phyloP scores from a whole-genome alignment of 2,329 filamentous ascomycete genomes.

The Parastagonospora nodorum region DNA sequence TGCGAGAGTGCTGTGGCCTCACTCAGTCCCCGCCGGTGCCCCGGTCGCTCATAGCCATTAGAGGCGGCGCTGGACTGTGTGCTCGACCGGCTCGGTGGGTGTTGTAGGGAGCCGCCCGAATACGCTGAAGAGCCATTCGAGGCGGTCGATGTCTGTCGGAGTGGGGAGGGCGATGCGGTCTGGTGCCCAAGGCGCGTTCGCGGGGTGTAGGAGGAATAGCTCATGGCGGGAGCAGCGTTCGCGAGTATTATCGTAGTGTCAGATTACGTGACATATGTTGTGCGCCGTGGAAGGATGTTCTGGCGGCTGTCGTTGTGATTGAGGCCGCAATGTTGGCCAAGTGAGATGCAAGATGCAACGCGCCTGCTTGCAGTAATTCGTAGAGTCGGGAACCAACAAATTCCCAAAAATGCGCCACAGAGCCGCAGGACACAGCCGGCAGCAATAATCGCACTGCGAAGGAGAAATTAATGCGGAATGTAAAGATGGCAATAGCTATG shows the following conservation, averaged over 20 bases:
- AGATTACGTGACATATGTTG: slow-evolving; percentile 37
- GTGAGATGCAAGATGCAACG: slow-evolving; percentile 23
- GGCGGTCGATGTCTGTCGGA: slow-evolving; percentile 70
- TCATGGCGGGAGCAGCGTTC: slow-evolving; percentile 39
- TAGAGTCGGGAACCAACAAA: slow-evolving; percentile 16
- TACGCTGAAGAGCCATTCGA: slow-evolving; percentile 74
- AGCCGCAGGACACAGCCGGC: slow-evolving; percentile 26
- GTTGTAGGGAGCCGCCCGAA: slow-evolving; percentile 60
- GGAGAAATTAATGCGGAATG: slow-evolving; percentile 41
- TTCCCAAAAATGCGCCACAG: slow-evolving; percentile 18
- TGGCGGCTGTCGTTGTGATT: slow-evolving; percentile 16
- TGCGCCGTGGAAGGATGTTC: slow-evolving; percentile 15
- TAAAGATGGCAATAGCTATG: slow-evolving; percentile 22
- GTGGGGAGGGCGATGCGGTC: slow-evolving; percentile 50
- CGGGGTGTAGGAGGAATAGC: slow-evolving; percentile 43
- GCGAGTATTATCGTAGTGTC: slow-evolving; percentile 9
- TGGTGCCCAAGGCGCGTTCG: slow-evolving; percentile 48
- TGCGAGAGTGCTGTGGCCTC: slow-evolving; percentile 66
- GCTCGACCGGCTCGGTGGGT: slow-evolving; percentile 67
- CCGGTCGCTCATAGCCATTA: slow-evolving; percentile 53
- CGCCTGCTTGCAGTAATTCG: slow-evolving; percentile 30
- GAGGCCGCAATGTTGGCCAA: slow-evolving; percentile 20
- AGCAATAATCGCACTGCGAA: slow-evolving; percentile 25
- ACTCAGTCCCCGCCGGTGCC: slow-evolving; percentile 77
- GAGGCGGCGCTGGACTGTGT: slow-evolving; percentile 76